These are phyloP conservation scores for Hyphopichia homilentoma DNA, from an alignment of 805 yeast species.

Conservation along the genomic window DNA sequence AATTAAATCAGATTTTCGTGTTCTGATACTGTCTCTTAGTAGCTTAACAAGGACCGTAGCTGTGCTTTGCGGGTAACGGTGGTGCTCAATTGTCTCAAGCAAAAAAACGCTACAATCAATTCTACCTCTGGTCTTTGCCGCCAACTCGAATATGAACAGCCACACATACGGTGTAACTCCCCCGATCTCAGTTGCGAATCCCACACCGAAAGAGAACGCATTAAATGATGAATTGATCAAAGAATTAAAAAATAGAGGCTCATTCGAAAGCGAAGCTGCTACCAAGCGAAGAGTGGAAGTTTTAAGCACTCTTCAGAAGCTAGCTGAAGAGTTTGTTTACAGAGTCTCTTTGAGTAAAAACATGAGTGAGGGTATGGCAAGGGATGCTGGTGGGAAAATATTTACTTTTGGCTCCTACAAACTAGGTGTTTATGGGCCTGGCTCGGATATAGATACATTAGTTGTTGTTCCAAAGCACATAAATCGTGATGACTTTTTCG, in stretches of 20 bases:
- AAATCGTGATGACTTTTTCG: constrained; percentile 82
- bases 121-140: too few relatives aligned
- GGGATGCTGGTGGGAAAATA: constrained; percentile 96
- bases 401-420: constrained; percentile 94
- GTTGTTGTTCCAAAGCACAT: constrained; percentile 98
- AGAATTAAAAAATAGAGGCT: constrained; percentile 77
- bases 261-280: constrained; percentile 85
- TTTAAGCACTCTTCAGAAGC: constrained; percentile 62
- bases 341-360: constrained; percentile 75
- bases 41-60: too few relatives aligned
- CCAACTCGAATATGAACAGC: too few relatives aligned
- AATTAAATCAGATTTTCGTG: too few relatives aligned
- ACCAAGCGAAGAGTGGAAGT: constrained; percentile 79
- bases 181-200: constrained; percentile 82
- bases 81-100: too few relatives aligned
- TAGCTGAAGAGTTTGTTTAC: constrained; percentile 80
- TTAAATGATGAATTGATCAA: constrained; percentile 73
- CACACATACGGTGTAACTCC: constrained; percentile 62
- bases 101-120: too few relatives aligned
- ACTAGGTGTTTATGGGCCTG: constrained; percentile 96
- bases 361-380: constrained; percentile 97
- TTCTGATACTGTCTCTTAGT: too few relatives aligned
- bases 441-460: constrained; percentile 94
- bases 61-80: too few relatives aligned
- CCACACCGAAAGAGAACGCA: constrained; percentile 74